Base-by-base conservation (phyloP, 208 protist species). In the Vickermania ingenoplastis region DNA sequence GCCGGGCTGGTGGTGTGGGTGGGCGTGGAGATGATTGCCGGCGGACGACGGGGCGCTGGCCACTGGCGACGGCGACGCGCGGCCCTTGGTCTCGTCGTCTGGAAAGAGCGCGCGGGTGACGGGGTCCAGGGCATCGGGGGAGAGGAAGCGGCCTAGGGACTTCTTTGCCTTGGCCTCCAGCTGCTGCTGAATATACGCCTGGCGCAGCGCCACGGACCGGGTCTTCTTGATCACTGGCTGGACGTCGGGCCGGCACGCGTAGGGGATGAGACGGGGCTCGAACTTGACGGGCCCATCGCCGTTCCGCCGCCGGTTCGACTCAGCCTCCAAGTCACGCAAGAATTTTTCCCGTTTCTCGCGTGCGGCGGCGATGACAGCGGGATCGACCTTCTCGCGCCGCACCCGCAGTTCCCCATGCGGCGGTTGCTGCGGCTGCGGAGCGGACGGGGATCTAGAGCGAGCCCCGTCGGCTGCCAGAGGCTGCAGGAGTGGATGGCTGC, bases 191-290 rank as follows among this genome's bases (percentile, higher is more conserved):
- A 73, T 62, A 59, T 71, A 63, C 11, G 71, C 77, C 22, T 77
- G 75, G 7, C 87, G 79, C 36, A 94, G 72, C 30, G 56, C 55
- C n/a, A 71, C 77, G 2, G 77, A 68, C 14, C 66, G 73, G 2
- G 79, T 94, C 21, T 63, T 75, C 50, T 69, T 77, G 28, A 89
- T 75, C 23, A 68, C 54, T 50, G 89, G 74, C 2, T 74, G 56
- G 5, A 84, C 71, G 61, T 89, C 78, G 0, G 80, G 72, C 23
- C 80, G 72, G 59, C 84, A 91, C 41, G 71, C 79, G 64, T 81
- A 75, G 31, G 87, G 87, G 58, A 91, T 90, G 45, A 83, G 73
- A 2, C 83, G 79, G 3, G 84, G 79, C 25, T 77, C 62, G 25
- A 90, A 91, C 4, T 79, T 71, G 62, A 60, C 75, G 27, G 77